Percentiles rank a stretch among this genome's conserved stretches.
phyloP scores from a whole-genome alignment of 768 basidiomycete species.

The Porphyrellus cyaneotinctus region DNA sequence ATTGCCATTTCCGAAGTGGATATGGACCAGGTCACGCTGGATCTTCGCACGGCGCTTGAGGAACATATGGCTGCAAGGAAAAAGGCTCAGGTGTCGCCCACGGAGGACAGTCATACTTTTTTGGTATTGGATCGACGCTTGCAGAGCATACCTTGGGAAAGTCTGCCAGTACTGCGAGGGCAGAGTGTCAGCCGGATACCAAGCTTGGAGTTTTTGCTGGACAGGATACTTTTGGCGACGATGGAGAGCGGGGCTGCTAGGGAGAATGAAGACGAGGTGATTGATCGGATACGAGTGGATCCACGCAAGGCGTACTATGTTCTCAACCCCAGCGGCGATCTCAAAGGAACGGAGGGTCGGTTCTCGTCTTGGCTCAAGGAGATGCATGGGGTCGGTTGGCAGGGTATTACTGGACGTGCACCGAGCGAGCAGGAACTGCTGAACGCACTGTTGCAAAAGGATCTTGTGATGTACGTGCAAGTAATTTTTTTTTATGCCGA shows the following conservation, averaged over 20 bases:
- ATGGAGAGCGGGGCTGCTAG: conserved; percentile 31
- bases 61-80: conserved; percentile 52
- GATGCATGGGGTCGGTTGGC: conserved; percentile 78
- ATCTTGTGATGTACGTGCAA: conserved; percentile 82
- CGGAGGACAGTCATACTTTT: conserved; percentile 71
- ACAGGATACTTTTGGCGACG: conserved; percentile 65
- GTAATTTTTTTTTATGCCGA: background rate
- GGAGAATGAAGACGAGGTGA: conserved; percentile 14
- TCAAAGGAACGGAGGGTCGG: conserved; percentile 74
- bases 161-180: conserved; percentile 78
- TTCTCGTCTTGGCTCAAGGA: conserved; percentile 75
- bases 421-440: conserved; percentile 85
- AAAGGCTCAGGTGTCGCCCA: conserved; percentile 25
- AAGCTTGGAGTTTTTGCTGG: conserved; percentile 80
- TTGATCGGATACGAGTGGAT: conserved; percentile 57
- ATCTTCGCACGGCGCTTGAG: conserved; percentile 73
- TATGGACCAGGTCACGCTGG: conserved; percentile 83
- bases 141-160: conserved; percentile 94
- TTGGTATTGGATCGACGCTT: conserved; percentile 87
- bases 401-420: conserved; percentile 67
- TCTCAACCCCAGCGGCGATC: conserved; percentile 90
- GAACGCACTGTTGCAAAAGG: conserved; percentile 64
- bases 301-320: conserved; percentile 73
- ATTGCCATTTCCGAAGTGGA: conserved; percentile 91
- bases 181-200: conserved; percentile 92